phyloP scores from a whole-genome alignment of 441 rosid genomes.

The Geranium incanum region DNA sequence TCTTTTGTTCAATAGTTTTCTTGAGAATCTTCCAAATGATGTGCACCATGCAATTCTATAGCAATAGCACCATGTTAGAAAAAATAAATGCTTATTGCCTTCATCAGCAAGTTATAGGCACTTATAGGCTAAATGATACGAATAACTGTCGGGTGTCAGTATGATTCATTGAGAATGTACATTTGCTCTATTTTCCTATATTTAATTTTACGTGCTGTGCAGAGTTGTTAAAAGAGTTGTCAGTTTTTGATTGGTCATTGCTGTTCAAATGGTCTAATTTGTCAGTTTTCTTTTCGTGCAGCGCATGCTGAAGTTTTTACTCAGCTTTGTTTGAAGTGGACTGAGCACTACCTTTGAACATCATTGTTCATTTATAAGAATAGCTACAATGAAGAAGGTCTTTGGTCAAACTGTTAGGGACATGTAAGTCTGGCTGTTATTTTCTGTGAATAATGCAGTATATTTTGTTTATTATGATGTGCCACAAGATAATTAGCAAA shows the following conservation, averaged over 20 bases:
- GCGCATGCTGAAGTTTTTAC: neutral
- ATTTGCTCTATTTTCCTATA: neutral
- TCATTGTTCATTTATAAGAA: conserved; percentile 15
- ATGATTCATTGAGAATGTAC: no score
- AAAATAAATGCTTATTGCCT: neutral
- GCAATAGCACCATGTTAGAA: neutral
- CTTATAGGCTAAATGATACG: no score
- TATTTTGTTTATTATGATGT: neutral
- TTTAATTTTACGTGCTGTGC: neutral
- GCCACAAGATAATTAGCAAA: neutral
- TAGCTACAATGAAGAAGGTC: conserved; percentile 77
- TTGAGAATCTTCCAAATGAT: neutral
- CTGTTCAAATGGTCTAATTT: neutral
- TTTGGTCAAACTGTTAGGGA: conserved; percentile 92
- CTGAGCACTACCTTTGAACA: conserved; percentile 17
- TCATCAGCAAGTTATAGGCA: neutral
- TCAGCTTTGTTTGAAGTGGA: conserved; percentile 8
- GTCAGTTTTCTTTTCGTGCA: neutral
- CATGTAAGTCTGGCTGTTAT: conserved; percentile 49
- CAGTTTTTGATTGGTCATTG: neutral
- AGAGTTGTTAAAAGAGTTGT: neutral
- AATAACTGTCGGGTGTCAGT: no score
- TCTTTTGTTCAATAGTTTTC: no score
- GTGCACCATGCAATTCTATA: no score
- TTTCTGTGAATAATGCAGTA: neutral